Conservation (phyloP, 2,329 filamentous ascomycete genomes). For the Aspergillus sp. region DNA sequence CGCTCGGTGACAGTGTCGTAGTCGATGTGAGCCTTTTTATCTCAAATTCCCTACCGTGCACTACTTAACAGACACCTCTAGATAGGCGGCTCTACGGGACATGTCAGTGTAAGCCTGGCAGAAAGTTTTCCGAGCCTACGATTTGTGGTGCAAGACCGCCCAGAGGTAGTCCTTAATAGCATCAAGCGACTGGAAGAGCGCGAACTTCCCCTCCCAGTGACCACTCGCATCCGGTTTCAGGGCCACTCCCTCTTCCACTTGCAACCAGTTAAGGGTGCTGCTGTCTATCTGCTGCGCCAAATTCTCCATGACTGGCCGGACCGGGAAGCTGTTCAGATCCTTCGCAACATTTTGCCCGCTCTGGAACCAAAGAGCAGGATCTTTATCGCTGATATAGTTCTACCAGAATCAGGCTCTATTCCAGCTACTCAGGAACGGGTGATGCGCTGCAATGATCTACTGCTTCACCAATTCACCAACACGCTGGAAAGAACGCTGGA, state of each 20-base stretch:
- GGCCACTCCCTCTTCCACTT: neutral
- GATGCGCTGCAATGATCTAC: neutral
- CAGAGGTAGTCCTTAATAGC: constrained; percentile 26
- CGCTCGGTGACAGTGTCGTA: constrained; percentile 51
- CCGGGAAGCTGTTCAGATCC: neutral
- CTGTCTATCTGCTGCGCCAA: neutral
- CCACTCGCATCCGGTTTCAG: neutral
- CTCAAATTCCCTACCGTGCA: neutral
- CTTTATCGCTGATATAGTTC: neutral
- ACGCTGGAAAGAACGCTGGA: neutral
- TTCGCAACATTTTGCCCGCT: neutral
- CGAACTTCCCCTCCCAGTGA: neutral
- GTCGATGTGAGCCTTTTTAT: constrained; percentile 47
- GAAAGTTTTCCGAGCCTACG: constrained; percentile 52
- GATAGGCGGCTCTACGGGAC: constrained; percentile 59
- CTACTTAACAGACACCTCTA: neutral
- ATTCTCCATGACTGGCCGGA: neutral
- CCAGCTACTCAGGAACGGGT: neutral
- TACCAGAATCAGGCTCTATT: neutral
- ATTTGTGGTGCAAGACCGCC: constrained; percentile 58
- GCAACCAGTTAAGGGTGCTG: neutral
- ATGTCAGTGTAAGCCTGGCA: constrained; percentile 59
- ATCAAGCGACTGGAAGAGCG: neutral
- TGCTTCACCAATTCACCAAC: neutral
- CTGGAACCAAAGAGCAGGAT: neutral